A percentile compares a stretch with the other conserved stretches of the same genome.
phyloP scores from a whole-genome alignment of 768 basidiomycete genomes.

The Gloeostereum incarnatum region DNA sequence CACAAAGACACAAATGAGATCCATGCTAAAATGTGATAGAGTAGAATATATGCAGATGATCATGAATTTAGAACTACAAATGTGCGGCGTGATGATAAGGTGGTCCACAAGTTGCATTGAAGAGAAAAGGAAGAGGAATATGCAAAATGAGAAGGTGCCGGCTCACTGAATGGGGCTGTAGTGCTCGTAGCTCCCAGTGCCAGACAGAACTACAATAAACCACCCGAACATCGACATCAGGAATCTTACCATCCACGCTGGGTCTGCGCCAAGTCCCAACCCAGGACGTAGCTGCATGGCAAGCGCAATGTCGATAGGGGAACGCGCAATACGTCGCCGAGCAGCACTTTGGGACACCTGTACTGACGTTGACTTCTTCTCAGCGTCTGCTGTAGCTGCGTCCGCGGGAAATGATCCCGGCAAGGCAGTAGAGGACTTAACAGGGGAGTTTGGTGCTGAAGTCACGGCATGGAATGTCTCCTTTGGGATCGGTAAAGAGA shows the following conservation, averaged over 20 bases:
- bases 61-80: no score
- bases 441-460: not conserved
- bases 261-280: slow-evolving; percentile 59
- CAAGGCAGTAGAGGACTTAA: not conserved
- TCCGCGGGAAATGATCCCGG: not conserved
- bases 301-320: slow-evolving; percentile 57
- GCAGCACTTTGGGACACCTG: slow-evolving; percentile 5
- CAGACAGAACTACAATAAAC: slow-evolving; percentile 44
- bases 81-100: no score
- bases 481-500: no score
- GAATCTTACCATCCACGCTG: slow-evolving; percentile 74
- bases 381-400: not conserved
- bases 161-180: not conserved
- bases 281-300: slow-evolving; percentile 75
- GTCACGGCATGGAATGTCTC: not conserved
- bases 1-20: no score
- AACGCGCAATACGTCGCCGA: slow-evolving; percentile 21
- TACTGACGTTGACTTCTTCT: not conserved
- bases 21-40: no score
- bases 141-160: not conserved
- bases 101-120: not conserved
- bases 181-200: not conserved
- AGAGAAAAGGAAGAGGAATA: not conserved
- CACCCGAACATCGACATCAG: slow-evolving; percentile 76
- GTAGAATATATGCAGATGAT: no score